These are phyloP conservation scores for Aureobasidium uvarum DNA, from an alignment of 2,329 filamentous ascomycete genomes.

Conservation along the genomic window DNA sequence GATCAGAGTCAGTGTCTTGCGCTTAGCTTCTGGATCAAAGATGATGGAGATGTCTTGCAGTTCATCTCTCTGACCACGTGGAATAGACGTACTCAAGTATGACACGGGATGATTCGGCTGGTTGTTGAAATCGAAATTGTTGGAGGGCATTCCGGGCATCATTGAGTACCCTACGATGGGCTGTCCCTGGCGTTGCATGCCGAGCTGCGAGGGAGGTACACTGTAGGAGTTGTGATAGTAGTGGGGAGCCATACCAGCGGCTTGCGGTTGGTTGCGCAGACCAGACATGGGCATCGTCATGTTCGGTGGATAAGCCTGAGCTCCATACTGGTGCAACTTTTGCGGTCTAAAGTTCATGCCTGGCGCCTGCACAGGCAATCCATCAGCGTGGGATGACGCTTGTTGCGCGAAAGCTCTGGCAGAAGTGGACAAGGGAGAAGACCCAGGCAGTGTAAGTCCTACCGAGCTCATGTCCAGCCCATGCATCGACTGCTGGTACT, in stretches of 20 bases:
- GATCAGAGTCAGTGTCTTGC: not conserved
- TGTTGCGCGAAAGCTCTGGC: not conserved
- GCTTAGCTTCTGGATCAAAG: not conserved
- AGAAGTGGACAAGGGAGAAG: not conserved
- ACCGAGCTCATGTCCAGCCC: conserved; percentile 21
- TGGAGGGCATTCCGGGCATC: not conserved
- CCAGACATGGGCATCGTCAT: conserved; percentile 10
- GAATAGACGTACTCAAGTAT: conserved; percentile 3
- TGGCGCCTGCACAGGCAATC: not conserved
- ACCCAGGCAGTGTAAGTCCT: conserved; percentile 5
- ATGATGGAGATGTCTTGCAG: not conserved
- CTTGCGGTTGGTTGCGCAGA: not conserved
- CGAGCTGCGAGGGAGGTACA: not conserved
- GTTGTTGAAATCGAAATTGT: not conserved
- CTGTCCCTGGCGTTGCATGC: not conserved
- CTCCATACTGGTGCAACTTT: not conserved
- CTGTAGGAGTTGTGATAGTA: conserved; percentile 11
- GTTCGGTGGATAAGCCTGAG: conserved; percentile 6
- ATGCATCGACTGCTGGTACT: conserved; percentile 1
- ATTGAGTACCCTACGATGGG: not conserved
- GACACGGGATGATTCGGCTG: not conserved
- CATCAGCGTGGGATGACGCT: not conserved
- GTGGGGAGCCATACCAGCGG: not conserved
- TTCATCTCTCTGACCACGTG: no score
- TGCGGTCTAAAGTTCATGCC: conserved; percentile 8